These are phyloP conservation scores for Wallacemonas rigidus DNA, from an alignment of 208 protist species.

Conservation along the genomic window DNA sequence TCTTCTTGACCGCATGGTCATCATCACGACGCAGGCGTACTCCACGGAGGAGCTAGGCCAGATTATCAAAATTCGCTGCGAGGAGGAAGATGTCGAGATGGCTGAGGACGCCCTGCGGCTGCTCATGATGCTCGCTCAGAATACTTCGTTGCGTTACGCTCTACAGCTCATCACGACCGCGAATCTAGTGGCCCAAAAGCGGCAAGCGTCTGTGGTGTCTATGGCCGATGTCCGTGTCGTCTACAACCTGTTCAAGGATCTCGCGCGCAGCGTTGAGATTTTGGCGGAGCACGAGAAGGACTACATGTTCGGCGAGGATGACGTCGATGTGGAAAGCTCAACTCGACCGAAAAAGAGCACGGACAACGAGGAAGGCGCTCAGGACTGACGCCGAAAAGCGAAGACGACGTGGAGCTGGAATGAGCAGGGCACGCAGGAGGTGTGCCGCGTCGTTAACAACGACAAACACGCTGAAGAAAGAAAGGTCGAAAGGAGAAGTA, in stretches of 20 bases:
- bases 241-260: slow-evolving; percentile 98
- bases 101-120: slow-evolving; percentile 94
- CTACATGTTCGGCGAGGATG: slow-evolving; percentile 92
- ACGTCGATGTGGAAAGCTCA: slow-evolving; percentile 67
- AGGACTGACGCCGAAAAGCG: too few species aligned
- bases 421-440: too few species aligned
- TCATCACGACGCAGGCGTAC: slow-evolving; percentile 98
- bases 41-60: slow-evolving; percentile 94
- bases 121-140: slow-evolving; percentile 95
- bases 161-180: slow-evolving; percentile 99
- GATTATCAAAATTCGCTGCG: slow-evolving; percentile 97
- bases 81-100: slow-evolving; percentile 99
- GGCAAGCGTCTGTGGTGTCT: slow-evolving; percentile 93
- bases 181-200: slow-evolving; percentile 94
- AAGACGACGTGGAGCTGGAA: too few species aligned
- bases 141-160: slow-evolving; percentile 99
- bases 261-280: slow-evolving; percentile 91
- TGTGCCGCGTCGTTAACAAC: too few species aligned
- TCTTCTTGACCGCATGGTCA: slow-evolving; percentile 98
- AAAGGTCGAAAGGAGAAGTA: too few species aligned
- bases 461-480: too few species aligned
- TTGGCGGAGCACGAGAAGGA: slow-evolving; percentile 91
- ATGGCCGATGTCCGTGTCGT: slow-evolving; percentile 97
- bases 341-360: slow-evolving; percentile 32
- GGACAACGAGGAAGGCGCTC: background rate